Percentiles rank a stretch among this genome's conserved stretches.
Evolutionary conservation across 176 grass and related monocot genomes (phyloP).

Genomic region (Phoenix dactylifera): DNA sequence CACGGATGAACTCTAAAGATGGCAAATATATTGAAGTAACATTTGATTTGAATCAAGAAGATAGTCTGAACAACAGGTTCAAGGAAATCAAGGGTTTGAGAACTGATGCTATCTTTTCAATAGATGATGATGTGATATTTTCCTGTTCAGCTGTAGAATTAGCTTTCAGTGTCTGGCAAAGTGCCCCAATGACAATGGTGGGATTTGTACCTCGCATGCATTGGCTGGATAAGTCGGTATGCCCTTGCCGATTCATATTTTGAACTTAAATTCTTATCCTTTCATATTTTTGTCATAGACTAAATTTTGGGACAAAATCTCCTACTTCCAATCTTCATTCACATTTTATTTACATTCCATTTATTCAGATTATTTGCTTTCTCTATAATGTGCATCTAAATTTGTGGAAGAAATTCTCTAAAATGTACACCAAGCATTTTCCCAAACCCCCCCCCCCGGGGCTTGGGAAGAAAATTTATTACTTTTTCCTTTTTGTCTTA

Average conservation of each 20-base stretch:
- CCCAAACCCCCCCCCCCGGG: no score
- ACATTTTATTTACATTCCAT: no score
- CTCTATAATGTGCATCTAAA: no score
- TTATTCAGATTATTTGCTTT: no score
- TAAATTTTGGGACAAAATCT: neutral
- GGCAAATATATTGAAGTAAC: slow-evolving; percentile 21
- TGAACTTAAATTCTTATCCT: neutral
- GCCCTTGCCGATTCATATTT: neutral
- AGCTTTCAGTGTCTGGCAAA: slow-evolving; percentile 13
- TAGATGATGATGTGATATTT: slow-evolving; percentile 21
- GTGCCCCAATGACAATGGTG: slow-evolving; percentile 17
- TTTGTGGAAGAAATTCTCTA: no score
- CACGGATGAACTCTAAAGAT: slow-evolving; percentile 13
- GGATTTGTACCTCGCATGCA: slow-evolving; percentile 53
- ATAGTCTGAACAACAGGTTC: slow-evolving; percentile 36
- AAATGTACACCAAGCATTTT: no score
- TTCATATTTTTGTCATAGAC: neutral
- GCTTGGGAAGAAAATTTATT: no score
- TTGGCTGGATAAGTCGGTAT: slow-evolving; percentile 40
- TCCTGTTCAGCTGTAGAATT: slow-evolving; percentile 17
- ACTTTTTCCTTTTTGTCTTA: slow-evolving; percentile 1
- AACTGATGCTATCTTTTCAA: slow-evolving; percentile 18
- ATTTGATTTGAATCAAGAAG: slow-evolving; percentile 47
- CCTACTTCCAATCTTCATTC: neutral
- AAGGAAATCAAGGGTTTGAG: slow-evolving; percentile 5